These are phyloP conservation scores for Jamesozyma piceae DNA, from an alignment of 805 yeast genomes.

Conservation along the genomic window DNA sequence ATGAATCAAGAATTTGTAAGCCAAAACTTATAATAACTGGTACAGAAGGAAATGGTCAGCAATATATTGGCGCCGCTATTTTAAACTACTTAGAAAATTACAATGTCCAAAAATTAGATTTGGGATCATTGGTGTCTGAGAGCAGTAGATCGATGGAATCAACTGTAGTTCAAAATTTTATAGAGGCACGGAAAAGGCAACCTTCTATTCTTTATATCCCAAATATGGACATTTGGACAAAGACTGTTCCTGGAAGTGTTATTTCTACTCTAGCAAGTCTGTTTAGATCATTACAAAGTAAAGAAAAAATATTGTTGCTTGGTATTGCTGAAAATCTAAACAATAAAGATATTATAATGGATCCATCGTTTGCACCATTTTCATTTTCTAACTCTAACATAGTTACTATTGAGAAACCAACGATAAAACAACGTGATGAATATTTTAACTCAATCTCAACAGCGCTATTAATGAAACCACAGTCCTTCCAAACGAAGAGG, in stretches of 20 bases:
- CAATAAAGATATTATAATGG: constrained; percentile 32
- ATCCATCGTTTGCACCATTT: constrained; percentile 7
- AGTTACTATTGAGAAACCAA: constrained; percentile 44
- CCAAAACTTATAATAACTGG: constrained; percentile 78
- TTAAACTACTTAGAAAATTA: constrained; percentile 79
- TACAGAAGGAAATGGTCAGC: constrained; percentile 73
- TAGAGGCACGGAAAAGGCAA: constrained; percentile 81
- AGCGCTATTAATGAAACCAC: constrained; percentile 59
- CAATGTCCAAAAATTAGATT: constrained; percentile 77
- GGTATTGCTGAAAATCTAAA: constrained; percentile 55
- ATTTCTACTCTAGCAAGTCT: constrained; percentile 63
- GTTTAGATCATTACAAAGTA: constrained; percentile 56
- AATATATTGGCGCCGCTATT: constrained; percentile 72
- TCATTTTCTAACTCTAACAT: constrained; percentile 32
- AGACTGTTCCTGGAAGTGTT: constrained; percentile 58
- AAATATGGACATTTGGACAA: constrained; percentile 66
- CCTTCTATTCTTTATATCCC: constrained; percentile 84
- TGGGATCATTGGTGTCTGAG: constrained; percentile 69
- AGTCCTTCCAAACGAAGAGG: constrained; percentile 55
- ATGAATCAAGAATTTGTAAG: constrained; percentile 57
- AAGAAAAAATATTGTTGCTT: constrained; percentile 63
- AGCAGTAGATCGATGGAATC: constrained; percentile 76
- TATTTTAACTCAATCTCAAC: constrained; percentile 49
- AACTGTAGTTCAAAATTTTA: constrained; percentile 68
- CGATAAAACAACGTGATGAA: constrained; percentile 36